Conservation (phyloP, 768 basidiomycete species). For the Boletus bicolor region DNA sequence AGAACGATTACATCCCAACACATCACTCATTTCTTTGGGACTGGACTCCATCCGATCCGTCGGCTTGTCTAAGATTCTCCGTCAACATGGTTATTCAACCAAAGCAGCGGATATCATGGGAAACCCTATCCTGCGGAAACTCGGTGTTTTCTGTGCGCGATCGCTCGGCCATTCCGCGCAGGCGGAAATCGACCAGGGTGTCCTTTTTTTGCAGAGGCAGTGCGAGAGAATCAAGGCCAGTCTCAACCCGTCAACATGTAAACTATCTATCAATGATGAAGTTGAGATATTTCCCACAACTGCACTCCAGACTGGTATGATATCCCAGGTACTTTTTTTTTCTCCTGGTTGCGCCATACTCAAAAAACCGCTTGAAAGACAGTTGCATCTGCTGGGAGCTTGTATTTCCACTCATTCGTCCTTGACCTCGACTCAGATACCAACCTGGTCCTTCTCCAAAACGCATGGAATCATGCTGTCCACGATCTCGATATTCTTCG, state of each 20-base stretch:
- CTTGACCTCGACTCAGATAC: conserved; percentile 18
- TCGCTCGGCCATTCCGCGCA: background rate
- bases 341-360: background rate
- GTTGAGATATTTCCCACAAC: conserved; percentile 40
- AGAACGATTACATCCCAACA: conserved; percentile 11
- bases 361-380: conserved; percentile 19
- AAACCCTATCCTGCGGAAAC: conserved; percentile 18
- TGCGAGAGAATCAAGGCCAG: conserved; percentile 17
- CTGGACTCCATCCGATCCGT: conserved; percentile 48
- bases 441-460: conserved; percentile 29
- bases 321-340: conserved; percentile 39
- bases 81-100: conserved; percentile 31
- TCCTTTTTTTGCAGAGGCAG: conserved; percentile 6
- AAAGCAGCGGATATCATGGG: conserved; percentile 39
- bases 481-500: conserved; percentile 39
- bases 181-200: conserved; percentile 9
- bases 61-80: conserved; percentile 37
- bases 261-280: conserved; percentile 29
- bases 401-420: conserved; percentile 34
- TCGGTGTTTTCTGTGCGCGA: conserved; percentile 13
- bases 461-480: conserved; percentile 37
- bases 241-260: conserved; percentile 14
- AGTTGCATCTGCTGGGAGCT: conserved; percentile 25
- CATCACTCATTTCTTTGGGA: conserved; percentile 44
- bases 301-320: conserved; percentile 46